Evolutionary conservation across 176 grass and related monocot species (phyloP).

Genomic region (Cymbopogon citratus): DNA sequence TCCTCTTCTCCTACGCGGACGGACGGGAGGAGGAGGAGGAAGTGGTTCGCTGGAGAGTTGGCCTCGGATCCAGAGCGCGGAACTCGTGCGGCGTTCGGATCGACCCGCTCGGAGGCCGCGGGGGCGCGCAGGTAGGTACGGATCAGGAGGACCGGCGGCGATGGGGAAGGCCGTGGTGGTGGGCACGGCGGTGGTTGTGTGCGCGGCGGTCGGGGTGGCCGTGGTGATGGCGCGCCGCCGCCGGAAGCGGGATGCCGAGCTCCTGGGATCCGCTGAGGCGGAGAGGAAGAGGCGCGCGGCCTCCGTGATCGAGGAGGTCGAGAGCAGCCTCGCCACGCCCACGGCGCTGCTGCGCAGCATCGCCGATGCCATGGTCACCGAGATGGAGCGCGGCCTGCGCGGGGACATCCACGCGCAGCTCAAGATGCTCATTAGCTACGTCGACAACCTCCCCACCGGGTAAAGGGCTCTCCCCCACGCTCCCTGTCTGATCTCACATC

Average conservation of each 20-base stretch:
- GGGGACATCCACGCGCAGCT: constrained; percentile 48
- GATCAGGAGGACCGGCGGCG: background rate
- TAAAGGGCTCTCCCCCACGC: constrained; percentile 7
- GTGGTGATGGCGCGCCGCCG: constrained; percentile 46
- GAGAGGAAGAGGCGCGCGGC: constrained; percentile 30
- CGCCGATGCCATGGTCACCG: constrained; percentile 68
- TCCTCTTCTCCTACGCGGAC: constrained; percentile 21
- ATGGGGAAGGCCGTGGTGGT: constrained; percentile 69
- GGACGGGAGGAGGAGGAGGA: background rate
- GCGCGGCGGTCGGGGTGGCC: constrained; percentile 60
- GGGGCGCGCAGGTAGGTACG: background rate
- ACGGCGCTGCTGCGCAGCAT: constrained; percentile 69
- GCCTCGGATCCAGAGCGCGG: constrained; percentile 32
- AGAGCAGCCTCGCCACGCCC: constrained; percentile 61
- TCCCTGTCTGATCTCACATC: constrained; percentile 21
- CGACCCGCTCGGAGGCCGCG: background rate
- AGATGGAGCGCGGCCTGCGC: constrained; percentile 84
- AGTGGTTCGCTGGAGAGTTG: background rate
- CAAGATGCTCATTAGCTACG: constrained; percentile 96
- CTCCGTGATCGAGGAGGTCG: constrained; percentile 62
- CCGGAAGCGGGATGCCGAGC: constrained; percentile 18
- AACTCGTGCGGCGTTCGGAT: constrained; percentile 5
- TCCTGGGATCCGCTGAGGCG: constrained; percentile 3
- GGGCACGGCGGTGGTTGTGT: constrained; percentile 60
- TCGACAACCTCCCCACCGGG: constrained; percentile 87